These are phyloP conservation scores for Auriscalpium microsporum DNA, from an alignment of 768 basidiomycete species.

Conservation along the genomic window DNA sequence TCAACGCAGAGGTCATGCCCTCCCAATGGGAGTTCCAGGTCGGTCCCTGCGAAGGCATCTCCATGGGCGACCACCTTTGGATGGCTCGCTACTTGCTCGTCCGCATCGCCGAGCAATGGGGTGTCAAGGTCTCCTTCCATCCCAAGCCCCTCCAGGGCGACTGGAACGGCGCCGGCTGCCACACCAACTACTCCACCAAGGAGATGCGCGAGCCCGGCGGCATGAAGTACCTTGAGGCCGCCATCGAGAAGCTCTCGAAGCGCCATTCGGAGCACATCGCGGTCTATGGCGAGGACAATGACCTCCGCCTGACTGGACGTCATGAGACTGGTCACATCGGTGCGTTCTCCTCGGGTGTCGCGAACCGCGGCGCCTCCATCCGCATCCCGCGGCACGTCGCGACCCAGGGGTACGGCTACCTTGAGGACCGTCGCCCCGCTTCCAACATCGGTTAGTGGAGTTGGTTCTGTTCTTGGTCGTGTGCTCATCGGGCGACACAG, in stretches of 20 bases:
- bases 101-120: conserved; percentile 97
- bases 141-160: conserved; percentile 95
- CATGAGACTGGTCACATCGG: conserved; percentile 97
- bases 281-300: conserved; percentile 98
- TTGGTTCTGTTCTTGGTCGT: neutral
- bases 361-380: conserved; percentile 95
- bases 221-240: conserved; percentile 84
- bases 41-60: conserved; percentile 94
- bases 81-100: conserved; percentile 95
- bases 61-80: conserved; percentile 99
- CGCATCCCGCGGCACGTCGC: conserved; percentile 94
- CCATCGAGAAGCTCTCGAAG: conserved; percentile 88
- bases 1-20: conserved; percentile 99
- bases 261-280: conserved; percentile 93
- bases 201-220: conserved; percentile 92
- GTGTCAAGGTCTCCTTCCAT: conserved; percentile 97
- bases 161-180: conserved; percentile 99
- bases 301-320: conserved; percentile 87
- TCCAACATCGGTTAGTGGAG: conserved; percentile 85
- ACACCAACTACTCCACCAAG: conserved; percentile 96
- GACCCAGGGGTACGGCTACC: conserved; percentile 87
- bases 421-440: conserved; percentile 95
- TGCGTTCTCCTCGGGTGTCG: conserved; percentile 88
- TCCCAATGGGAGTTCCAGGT: conserved; percentile 99
- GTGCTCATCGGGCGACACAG: conserved; percentile 28